Evolutionary conservation across 192 early-diverging fungal species (phyloP), one percentile per base, ranked within the genome.

Genomic region (Physocladia obscura): DNA sequence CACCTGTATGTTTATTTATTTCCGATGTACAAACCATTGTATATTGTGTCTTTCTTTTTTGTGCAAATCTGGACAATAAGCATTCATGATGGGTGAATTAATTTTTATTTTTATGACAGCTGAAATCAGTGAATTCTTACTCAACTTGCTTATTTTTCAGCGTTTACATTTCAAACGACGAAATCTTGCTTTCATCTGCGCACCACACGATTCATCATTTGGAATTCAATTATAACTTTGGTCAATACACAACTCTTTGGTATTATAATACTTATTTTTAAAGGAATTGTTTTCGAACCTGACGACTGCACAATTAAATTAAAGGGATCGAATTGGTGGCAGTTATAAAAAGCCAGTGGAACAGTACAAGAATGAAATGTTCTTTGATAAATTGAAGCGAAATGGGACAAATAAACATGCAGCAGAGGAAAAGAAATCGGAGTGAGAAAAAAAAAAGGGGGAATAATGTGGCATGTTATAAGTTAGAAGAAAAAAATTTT

Each of bases 151-250:
- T 35, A 60, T 0, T n/a, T n/a, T 1, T 34, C 62, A 67, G 63
- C 35, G 63, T 73, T 21, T 73, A 73, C 55, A 36, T 73, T 34
- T 73, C 71, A 19, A 54, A 73, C 34, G 71, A 73, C 37, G 71
- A 73, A 39, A 67, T 73, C 39, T 15, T 73, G 24, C 44, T 73
- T n/a, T 73, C 71, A 17, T 88, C 92, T 2, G 97, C 97, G 6
- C 97, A 99, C 73, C 97, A 99, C 73, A 88, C 93, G n/a, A 88
- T 99, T 32, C 97, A 99, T 71, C 97, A 99, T 70, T 73, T 95
- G 49, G 95, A 99, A 80, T 99, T 99, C 78, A 96, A 97, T 84
- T 99, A 97, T 87, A 99, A 99, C 82, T 99, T 94, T 73, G 97
- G 97, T 1, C 97, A 99, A 81, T 98, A 96, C 77, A 93, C 92